These are phyloP conservation scores for Tylopilus vinaceipallidus DNA, from an alignment of 768 basidiomycete genomes.

Conservation along the genomic window DNA sequence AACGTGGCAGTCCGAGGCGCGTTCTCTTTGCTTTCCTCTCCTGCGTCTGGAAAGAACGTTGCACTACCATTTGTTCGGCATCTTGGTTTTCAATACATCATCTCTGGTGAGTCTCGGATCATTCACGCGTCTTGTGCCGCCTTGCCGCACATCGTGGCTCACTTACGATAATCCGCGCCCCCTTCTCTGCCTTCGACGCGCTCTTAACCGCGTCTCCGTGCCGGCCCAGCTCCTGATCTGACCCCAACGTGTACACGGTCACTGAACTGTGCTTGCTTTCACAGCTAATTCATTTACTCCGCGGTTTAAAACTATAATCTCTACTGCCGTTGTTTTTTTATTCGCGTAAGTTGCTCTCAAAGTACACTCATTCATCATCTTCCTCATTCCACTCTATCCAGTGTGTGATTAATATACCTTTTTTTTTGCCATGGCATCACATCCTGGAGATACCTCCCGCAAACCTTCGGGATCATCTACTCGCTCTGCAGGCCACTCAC, in stretches of 20 bases:
- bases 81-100: constrained; percentile 31
- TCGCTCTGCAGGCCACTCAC: constrained; percentile 61
- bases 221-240: constrained; percentile 22
- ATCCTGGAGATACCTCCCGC: constrained; percentile 46
- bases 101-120: constrained; percentile 30
- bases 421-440: constrained; percentile 32
- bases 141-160: constrained; percentile 30
- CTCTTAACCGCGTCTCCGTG: constrained; percentile 31
- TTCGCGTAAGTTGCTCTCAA: constrained; percentile 27
- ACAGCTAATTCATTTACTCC: constrained; percentile 37
- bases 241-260: constrained; percentile 24
- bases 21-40: constrained; percentile 26
- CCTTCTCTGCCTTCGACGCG: constrained; percentile 27
- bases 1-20: constrained; percentile 24
- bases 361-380: constrained; percentile 7
- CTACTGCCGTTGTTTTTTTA: constrained; percentile 26
- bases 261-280: constrained; percentile 24
- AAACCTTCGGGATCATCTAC: constrained; percentile 72
- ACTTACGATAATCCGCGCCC: constrained; percentile 30
- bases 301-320: constrained; percentile 35
- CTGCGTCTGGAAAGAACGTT: constrained; percentile 18
- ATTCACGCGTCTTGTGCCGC: constrained; percentile 31
- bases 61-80: constrained; percentile 13
- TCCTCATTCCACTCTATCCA: constrained; percentile 19
- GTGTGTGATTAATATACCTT: constrained; percentile 32